Evolutionary conservation across 805 yeast species (phyloP), one percentile per base, ranked within the genome.

Genomic region (Blastobotrys muscicola): DNA sequence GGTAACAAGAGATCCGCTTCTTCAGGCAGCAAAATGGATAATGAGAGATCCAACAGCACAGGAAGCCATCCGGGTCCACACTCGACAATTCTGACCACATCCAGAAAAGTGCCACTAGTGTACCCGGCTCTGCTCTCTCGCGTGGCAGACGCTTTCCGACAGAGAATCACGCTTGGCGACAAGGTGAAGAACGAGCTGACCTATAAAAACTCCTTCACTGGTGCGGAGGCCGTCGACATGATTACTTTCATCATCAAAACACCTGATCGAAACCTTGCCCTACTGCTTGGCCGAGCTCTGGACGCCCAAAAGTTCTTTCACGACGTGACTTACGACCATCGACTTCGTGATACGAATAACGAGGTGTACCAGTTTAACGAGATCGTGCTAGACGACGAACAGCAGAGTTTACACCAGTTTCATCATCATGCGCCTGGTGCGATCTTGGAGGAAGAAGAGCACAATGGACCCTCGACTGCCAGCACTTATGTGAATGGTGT

Each of bases 291-390:
- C 26, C 72, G 98, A 50, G 80, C 97, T 0, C 67, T 92, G 44
- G 97, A 92, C 64, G 94, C 96, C 1, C 97, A 92, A 55, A 85
- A 85, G 60, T 76, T 86, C 45, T 87, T 92, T 63, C 95, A 86
- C 58, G 98, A 92, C 65, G 97, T 89, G 20, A 84, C 96, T 0
- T 90, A 90, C 63, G 94, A 87, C 54, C 97, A 89, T 60, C 71
- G 97, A 39, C 69, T 92, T 43, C 72, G 98, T 51, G 98, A 92
- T 63, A 84, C 95, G 0, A 74, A 72, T 14, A 76, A 74, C 56
- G 98, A 92, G 61, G 84, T 90, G 16, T 92, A 90, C 61, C 94
- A 85, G 53, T 85, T 90, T 46, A 54, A 48, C 43, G 59, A 55
- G 42, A 45, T 50, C 31, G 51, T 55, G 16, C 41, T 55, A 11